Evolutionary conservation across 257 asterid species (phyloP).

Genomic region (Eucommia ulmoides): DNA sequence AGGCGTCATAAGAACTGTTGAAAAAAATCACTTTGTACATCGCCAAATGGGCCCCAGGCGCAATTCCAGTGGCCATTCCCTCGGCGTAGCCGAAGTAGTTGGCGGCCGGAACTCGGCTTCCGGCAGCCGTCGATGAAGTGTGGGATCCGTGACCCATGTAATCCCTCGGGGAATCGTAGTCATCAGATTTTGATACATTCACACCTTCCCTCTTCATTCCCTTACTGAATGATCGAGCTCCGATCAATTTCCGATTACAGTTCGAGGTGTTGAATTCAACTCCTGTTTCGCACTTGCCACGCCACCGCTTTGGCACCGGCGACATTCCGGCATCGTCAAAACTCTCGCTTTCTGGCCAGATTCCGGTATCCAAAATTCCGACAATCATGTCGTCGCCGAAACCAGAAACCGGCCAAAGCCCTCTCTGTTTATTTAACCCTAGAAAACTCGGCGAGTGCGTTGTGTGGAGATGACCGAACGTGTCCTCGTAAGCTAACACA

Average conservation of each 20-base stretch:
- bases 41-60: not conserved
- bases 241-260: not conserved
- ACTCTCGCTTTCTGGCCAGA: conserved; percentile 11
- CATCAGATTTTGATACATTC: not conserved
- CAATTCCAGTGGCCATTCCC: not conserved
- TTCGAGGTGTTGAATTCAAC: not conserved
- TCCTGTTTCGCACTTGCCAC: not conserved
- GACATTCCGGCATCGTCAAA: conserved; percentile 1
- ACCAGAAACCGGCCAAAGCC: conserved; percentile 6
- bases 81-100: not conserved
- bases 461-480: not conserved
- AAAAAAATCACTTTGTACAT: not conserved
- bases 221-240: not conserved
- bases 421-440: not conserved
- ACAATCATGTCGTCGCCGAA: conserved; percentile 8
- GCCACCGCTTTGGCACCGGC: not conserved
- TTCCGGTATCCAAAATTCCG: conserved; percentile 3
- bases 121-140: not conserved
- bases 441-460: not conserved
- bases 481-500: not conserved
- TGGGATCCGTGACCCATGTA: not conserved
- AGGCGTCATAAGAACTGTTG: not conserved
- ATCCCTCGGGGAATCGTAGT: not conserved
- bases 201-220: not conserved
- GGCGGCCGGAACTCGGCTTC: not conserved